Evolutionary conservation across 305 asterid species (phyloP), one percentile per base, ranked within the genome.

Genomic region (Coffea humblotiana): DNA sequence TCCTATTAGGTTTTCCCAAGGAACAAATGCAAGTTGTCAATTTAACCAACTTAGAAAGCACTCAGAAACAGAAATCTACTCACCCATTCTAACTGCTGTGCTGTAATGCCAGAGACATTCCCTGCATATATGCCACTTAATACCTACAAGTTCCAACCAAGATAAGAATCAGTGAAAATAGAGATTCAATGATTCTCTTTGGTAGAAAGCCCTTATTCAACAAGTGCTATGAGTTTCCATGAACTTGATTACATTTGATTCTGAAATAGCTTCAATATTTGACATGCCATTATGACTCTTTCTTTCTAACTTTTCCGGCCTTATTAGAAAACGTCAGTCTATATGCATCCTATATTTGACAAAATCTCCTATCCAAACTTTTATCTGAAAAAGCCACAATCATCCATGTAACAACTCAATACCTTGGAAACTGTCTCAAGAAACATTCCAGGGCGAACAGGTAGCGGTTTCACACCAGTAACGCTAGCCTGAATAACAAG

Each of bases 371-470:
- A 15, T 11, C 37, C 3, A 69, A 32, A 23, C 32, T 68, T 25
- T 69, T 75, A 85, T 63, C 61, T 74, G 70, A 58, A 2, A 32
- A 32, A 43, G 60, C 72, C 32, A 78, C 52, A 58, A 71, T 60
- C 75, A 69, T 27, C 78, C 9, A 78, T 56, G 51, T 76, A 77
- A 85, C 75, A 63, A 56, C 77, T 66, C 77, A 75, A 77, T 88
- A 92, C 99, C 97, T 95, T 95, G 83, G 99, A 87, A 82, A 95
- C 99, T 63, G 98, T 95, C 82, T 95, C 98, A 77, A 94, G 95
- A 86, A 95, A 95, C 99, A 95, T 95, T 89, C 98, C 99, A 72
- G 98, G 98, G 37, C 97, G 96, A 72, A 95, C 98, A 49, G 99
- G 98, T 80, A 89, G 83, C 75, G 98, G 89, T 77, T 86, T 91